Conservation (phyloP, 805 yeast species). For the Clavispora fructus region DNA sequence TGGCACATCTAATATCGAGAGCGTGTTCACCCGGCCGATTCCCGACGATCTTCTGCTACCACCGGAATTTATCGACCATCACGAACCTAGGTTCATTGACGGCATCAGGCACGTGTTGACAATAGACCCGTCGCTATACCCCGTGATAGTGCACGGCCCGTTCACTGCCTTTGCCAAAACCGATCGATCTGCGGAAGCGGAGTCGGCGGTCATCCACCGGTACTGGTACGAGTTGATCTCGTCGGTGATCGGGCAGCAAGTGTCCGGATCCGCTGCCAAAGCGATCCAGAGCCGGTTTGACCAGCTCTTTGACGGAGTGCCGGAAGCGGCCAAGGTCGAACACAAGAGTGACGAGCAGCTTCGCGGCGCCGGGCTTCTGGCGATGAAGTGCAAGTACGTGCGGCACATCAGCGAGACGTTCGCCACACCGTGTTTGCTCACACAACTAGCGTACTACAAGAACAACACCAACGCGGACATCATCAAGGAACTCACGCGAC, state of each 20-base stretch:
- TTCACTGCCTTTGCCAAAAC: constrained; percentile 19
- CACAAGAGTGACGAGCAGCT: constrained; percentile 42
- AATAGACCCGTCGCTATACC: constrained; percentile 32
- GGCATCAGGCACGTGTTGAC: constrained; percentile 26
- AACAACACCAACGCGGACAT: constrained; percentile 40
- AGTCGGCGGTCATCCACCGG: constrained; percentile 15
- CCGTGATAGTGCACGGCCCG: constrained; percentile 23
- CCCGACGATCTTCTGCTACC: constrained; percentile 22
- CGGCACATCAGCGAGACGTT: constrained; percentile 51
- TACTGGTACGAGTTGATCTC: constrained; percentile 36
- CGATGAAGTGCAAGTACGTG: constrained; percentile 60
- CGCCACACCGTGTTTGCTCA: constrained; percentile 8
- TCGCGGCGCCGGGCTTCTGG: constrained; percentile 63
- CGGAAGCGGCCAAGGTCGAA: constrained; percentile 48
- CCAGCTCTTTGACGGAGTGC: constrained; percentile 32
- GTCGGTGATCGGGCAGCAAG: constrained; percentile 63
- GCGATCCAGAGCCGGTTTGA: constrained; percentile 51
- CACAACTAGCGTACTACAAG: constrained; percentile 32
- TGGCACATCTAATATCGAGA: constrained; percentile 10
- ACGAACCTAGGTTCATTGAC: constrained; percentile 28
- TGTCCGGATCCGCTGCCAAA: constrained; percentile 75
- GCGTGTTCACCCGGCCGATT: constrained; percentile 6
- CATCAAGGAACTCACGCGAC: constrained; percentile 40
- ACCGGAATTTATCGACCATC: constrained; percentile 21
- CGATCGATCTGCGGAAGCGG: background rate